Percentiles rank a stretch among this genome's conserved stretches.
Conservation (phyloP, 1,284 basidiomycete genomes). For the Prillingera fragicola region DNA sequence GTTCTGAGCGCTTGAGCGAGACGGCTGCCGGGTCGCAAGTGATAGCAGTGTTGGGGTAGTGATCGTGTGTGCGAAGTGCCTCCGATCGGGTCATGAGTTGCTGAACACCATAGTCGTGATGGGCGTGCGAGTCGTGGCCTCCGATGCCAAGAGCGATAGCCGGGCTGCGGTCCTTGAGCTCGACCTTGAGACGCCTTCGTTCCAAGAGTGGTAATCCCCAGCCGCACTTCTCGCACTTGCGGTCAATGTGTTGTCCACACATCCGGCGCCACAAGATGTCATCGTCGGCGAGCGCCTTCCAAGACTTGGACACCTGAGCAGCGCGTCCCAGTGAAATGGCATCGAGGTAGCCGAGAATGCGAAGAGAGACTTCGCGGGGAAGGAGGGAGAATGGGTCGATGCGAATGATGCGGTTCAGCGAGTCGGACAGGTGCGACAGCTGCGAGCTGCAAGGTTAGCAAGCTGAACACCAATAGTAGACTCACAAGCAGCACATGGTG, state of each 20-base stretch:
- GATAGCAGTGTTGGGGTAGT: constrained; percentile 3
- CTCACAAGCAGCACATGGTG: constrained; percentile 95
- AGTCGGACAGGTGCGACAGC: constrained; percentile 91
- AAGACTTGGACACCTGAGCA: constrained; percentile 82
- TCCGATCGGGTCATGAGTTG: constrained; percentile 31
- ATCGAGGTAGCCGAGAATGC: constrained; percentile 86
- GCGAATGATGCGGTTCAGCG: constrained; percentile 83
- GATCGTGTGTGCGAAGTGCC: constrained; percentile 19
- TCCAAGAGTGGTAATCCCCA: constrained; percentile 95
- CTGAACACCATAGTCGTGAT: constrained; percentile 22
- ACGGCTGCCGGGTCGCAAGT: constrained; percentile 11
- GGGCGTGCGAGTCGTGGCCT: constrained; percentile 27
- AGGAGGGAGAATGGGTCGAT: constrained; percentile 91
- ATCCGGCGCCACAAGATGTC: constrained; percentile 94
- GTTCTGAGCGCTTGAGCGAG: constrained; percentile 18
- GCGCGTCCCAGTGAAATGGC: constrained; percentile 92
- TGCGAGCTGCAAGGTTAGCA: constrained; percentile 54
- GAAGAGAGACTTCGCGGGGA: constrained; percentile 84
- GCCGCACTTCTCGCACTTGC: constrained; percentile 94
- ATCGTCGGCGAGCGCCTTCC: constrained; percentile 89
- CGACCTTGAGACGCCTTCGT: constrained; percentile 43
- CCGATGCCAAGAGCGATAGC: constrained; percentile 34
- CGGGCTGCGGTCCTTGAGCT: constrained; percentile 43
- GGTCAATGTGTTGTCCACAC: constrained; percentile 97
- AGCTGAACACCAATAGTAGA: neutral